Evolutionary conservation across 495 filamentous ascomycete genomes (phyloP).

Genomic region (Lichenothelia convexa): DNA sequence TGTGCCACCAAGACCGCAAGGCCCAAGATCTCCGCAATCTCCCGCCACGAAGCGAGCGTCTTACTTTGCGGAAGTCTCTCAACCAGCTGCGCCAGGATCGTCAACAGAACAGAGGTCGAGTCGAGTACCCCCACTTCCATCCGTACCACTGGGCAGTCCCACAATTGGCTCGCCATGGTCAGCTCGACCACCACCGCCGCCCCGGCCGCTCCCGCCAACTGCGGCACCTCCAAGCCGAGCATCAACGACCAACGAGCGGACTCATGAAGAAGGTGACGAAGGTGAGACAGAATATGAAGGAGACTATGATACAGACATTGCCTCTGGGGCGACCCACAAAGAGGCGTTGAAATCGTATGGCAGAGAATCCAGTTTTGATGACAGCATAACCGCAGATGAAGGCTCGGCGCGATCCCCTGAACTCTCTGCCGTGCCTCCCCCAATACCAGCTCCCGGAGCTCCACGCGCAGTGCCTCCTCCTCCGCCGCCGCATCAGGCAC

Average conservation of each 20-base stretch:
- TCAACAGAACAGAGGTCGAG: conserved; percentile 30
- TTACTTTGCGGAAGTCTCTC: conserved; percentile 15
- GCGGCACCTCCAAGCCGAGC: conserved; percentile 34
- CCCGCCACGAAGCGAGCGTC: conserved; percentile 16
- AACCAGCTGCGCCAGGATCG: conserved; percentile 27
- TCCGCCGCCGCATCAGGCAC: conserved; percentile 13
- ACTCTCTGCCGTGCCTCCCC: conserved; percentile 3
- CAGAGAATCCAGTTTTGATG: conserved; percentile 54
- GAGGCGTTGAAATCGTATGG: conserved; percentile 77
- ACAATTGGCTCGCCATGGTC: conserved; percentile 30
- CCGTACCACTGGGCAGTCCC: conserved; percentile 21
- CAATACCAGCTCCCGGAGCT: conserved; percentile 13
- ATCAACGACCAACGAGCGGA: conserved; percentile 38
- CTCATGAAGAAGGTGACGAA: conserved; percentile 44
- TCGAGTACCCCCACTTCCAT: conserved; percentile 27
- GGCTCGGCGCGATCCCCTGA: conserved; percentile 23
- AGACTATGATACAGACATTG: conserved; percentile 96
- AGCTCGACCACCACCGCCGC: conserved; percentile 46
- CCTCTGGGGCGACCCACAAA: conserved; percentile 70
- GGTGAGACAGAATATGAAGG: conserved; percentile 92
- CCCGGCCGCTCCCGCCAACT: conserved; percentile 62
- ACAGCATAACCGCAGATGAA: conserved; percentile 35
- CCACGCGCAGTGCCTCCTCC: conserved; percentile 21
- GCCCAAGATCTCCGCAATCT: conserved; percentile 13
- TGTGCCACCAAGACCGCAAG: conserved; percentile 17